These are phyloP conservation scores for Cytospora chrysosperma DNA, from an alignment of 2,329 filamentous ascomycete species.

Conservation along the genomic window DNA sequence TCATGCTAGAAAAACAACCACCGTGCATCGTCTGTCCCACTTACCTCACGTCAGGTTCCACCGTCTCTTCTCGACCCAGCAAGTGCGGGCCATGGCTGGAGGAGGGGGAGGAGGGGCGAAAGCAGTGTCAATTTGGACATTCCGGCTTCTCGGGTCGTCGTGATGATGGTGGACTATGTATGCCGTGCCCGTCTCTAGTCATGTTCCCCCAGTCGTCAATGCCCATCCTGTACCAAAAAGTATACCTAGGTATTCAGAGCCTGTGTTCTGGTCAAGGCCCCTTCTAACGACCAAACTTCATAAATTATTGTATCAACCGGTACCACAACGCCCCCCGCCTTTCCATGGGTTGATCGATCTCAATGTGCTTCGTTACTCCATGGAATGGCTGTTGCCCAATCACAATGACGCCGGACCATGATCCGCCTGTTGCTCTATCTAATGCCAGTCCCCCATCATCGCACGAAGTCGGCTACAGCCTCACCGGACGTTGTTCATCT, in stretches of 20 bases:
- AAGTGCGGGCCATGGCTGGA: neutral
- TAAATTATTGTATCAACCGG: neutral
- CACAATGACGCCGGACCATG: neutral
- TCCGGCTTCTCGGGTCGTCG: neutral
- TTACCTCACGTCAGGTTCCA: neutral
- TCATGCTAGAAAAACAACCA: neutral
- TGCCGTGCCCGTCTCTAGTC: neutral
- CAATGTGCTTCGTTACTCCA: neutral
- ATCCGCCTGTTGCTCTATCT: neutral
- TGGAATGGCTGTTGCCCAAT: neutral
- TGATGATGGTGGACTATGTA: neutral
- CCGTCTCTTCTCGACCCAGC: neutral
- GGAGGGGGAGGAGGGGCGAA: too few species aligned
- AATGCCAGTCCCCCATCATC: neutral
- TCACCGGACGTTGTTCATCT: slow-evolving; percentile 45
- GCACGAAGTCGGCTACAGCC: neutral
- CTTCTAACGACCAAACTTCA: neutral
- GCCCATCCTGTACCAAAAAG: too few species aligned
- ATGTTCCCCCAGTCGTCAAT: neutral
- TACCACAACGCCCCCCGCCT: neutral
- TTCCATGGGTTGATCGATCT: neutral
- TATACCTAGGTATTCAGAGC: neutral
- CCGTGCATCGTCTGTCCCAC: neutral
- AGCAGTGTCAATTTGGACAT: neutral
- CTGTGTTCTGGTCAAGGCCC: neutral